These are phyloP conservation scores for Yamagishiella unicocca DNA, from an alignment of 139 green algal species.

Conservation along the genomic window DNA sequence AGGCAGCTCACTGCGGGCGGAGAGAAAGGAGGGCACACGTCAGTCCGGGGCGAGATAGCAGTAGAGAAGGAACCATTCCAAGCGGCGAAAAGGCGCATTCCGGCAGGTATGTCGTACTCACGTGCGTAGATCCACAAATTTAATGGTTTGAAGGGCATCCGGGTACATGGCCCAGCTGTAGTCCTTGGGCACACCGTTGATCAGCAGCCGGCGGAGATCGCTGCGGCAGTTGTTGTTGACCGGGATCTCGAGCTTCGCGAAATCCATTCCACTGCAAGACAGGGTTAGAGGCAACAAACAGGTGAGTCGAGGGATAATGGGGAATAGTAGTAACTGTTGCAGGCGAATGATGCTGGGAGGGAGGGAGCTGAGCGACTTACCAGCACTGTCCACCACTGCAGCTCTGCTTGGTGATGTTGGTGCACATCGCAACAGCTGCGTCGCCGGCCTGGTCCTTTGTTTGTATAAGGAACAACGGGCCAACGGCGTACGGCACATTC, in stretches of 20 bases:
- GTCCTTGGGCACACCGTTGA: background rate
- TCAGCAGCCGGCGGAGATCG: background rate
- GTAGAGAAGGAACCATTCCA: too few relatives aligned
- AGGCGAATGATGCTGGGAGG: too few relatives aligned
- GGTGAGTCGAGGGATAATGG: background rate
- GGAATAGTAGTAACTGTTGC: background rate
- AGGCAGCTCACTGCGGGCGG: background rate
- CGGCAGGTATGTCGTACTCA: too few relatives aligned
- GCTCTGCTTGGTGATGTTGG: background rate
- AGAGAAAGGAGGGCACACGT: too few relatives aligned
- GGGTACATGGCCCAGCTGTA: conserved; percentile 23
- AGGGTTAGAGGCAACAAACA: background rate
- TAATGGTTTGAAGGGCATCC: background rate
- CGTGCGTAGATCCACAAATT: background rate
- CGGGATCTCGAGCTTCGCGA: conserved; percentile 20
- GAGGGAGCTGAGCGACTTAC: too few relatives aligned
- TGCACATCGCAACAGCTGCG: conserved; percentile 17
- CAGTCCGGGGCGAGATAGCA: too few relatives aligned
- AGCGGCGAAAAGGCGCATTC: too few relatives aligned
- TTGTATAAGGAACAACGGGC: background rate
- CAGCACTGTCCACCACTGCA: background rate
- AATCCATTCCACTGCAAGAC: background rate
- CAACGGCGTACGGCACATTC: conserved; percentile 11
- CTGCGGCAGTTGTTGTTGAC: background rate
- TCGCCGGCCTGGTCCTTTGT: background rate